These are phyloP conservation scores for Jatropha multifida DNA, from an alignment of 441 rosid species.

Conservation along the genomic window DNA sequence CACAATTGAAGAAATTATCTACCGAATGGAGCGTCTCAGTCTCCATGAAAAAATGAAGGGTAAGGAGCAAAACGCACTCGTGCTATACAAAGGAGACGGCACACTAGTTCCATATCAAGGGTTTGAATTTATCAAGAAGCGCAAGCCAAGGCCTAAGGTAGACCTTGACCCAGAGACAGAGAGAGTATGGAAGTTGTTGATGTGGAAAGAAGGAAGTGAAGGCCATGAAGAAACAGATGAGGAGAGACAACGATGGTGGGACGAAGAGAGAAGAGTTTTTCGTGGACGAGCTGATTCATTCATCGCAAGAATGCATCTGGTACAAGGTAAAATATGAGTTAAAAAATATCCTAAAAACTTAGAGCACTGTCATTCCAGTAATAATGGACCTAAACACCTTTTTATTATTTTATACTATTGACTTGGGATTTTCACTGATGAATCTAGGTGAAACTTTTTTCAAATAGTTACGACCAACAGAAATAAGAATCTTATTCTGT, in stretches of 20 bases:
- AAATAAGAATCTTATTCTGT: background rate
- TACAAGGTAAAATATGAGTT: slow-evolving; percentile 63
- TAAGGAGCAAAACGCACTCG: slow-evolving; percentile 54
- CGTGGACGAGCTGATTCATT: slow-evolving; percentile 83
- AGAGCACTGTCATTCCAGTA: background rate
- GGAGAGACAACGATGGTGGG: slow-evolving; percentile 82
- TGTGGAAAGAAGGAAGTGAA: slow-evolving; percentile 70
- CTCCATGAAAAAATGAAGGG: slow-evolving; percentile 33
- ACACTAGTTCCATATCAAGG: slow-evolving; percentile 55
- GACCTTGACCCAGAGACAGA: slow-evolving; percentile 88
- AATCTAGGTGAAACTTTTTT: background rate
- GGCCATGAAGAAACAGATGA: slow-evolving; percentile 46
- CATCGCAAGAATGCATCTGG: slow-evolving; percentile 96
- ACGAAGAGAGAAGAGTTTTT: slow-evolving; percentile 81
- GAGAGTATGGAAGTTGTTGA: slow-evolving; percentile 82
- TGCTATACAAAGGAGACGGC: slow-evolving; percentile 51
- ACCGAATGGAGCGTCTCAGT: slow-evolving; percentile 46
- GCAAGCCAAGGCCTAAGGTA: slow-evolving; percentile 79
- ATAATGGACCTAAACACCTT: background rate
- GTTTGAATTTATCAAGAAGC: slow-evolving; percentile 47
- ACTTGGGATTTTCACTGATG: background rate
- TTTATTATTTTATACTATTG: background rate
- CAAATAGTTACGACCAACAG: background rate
- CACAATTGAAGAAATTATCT: slow-evolving; percentile 48
- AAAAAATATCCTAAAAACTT: background rate